Evolutionary conservation across 106 monocot species (phyloP).

Genomic region (Platanthera guangdongensis): DNA sequence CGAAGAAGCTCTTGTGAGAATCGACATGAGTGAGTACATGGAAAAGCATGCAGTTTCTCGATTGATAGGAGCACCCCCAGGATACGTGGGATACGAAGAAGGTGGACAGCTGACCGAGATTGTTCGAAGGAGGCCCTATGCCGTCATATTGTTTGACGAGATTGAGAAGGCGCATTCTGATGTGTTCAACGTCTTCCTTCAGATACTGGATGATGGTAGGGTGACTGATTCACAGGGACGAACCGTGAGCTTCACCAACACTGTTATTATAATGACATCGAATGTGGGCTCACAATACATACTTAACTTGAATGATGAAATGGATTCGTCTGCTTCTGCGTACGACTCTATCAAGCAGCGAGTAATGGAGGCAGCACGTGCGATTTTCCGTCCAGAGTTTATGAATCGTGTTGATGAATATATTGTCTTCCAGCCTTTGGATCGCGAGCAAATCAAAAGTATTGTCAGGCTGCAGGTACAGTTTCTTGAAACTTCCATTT

Average conservation of each 20-base stretch:
- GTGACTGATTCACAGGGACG: conserved; percentile 95
- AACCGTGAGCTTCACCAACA: conserved; percentile 84
- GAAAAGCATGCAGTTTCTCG: conserved; percentile 97
- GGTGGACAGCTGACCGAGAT: conserved; percentile 88
- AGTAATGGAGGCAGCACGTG: conserved; percentile 89
- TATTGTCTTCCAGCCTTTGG: conserved; percentile 92
- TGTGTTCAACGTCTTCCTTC: conserved; percentile 96
- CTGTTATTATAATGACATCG: conserved; percentile 99
- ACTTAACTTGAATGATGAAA: conserved; percentile 58
- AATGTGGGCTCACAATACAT: conserved; percentile 99
- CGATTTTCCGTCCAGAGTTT: conserved; percentile 91
- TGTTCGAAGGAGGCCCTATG: conserved; percentile 83
- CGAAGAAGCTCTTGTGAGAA: conserved; percentile 93
- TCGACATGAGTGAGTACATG: conserved; percentile 99
- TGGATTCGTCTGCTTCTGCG: conserved; percentile 23
- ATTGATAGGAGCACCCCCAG: conserved; percentile 93
- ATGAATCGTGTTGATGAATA: conserved; percentile 99
- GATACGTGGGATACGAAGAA: conserved; percentile 98
- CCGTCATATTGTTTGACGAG: conserved; percentile 93
- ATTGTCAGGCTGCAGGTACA: conserved; percentile 92
- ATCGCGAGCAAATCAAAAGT: conserved; percentile 78
- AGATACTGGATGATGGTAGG: conserved; percentile 94
- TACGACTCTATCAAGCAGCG: conserved; percentile 82
- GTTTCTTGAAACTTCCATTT: neutral
- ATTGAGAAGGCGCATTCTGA: conserved; percentile 99